Conservation (phyloP, 2,329 filamentous ascomycete genomes). For the Pseudogymnoascus sp. region DNA sequence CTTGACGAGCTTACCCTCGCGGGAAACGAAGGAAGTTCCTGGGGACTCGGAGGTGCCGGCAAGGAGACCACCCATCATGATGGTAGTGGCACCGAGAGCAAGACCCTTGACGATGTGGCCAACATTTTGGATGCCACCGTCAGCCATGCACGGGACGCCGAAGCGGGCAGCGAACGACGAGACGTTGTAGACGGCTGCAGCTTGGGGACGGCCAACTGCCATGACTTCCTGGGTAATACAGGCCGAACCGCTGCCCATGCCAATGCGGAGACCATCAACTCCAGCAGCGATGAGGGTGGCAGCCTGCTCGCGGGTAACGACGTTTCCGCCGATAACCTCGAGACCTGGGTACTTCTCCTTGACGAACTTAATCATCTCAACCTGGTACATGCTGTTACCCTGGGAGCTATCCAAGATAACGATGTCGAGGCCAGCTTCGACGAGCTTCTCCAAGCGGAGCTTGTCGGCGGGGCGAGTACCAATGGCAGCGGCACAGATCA, state of each 20-base stretch:
- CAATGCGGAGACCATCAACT: slow-evolving; percentile 92
- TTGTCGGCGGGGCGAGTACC: slow-evolving; percentile 94
- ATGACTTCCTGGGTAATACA: slow-evolving; percentile 99
- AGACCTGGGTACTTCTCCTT: slow-evolving; percentile 79
- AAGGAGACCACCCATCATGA: slow-evolving; percentile 99
- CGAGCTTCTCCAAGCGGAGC: slow-evolving; percentile 73
- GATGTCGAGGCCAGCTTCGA: slow-evolving; percentile 91
- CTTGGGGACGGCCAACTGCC: slow-evolving; percentile 95
- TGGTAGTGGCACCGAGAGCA: slow-evolving; percentile 83
- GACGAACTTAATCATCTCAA: slow-evolving; percentile 96
- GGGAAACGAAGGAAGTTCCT: slow-evolving; percentile 91
- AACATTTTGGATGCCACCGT: slow-evolving; percentile 96
- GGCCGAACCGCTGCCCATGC: slow-evolving; percentile 96
- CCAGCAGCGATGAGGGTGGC: slow-evolving; percentile 86
- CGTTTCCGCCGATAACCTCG: slow-evolving; percentile 96
- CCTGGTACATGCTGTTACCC: slow-evolving; percentile 97
- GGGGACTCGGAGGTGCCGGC: slow-evolving; percentile 97
- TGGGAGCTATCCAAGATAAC: slow-evolving; percentile 94
- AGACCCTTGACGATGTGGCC: slow-evolving; percentile 99
- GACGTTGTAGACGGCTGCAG: slow-evolving; percentile 85
- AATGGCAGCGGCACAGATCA: slow-evolving; percentile 90
- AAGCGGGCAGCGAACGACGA: slow-evolving; percentile 84
- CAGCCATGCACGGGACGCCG: slow-evolving; percentile 94
- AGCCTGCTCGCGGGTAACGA: slow-evolving; percentile 95
- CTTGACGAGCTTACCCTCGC: slow-evolving; percentile 97